A percentile compares a stretch with the other conserved stretches of the same genome.
These are phyloP conservation scores for Amanita exitialis DNA, from an alignment of 768 basidiomycete genomes.

Conservation along the genomic window DNA sequence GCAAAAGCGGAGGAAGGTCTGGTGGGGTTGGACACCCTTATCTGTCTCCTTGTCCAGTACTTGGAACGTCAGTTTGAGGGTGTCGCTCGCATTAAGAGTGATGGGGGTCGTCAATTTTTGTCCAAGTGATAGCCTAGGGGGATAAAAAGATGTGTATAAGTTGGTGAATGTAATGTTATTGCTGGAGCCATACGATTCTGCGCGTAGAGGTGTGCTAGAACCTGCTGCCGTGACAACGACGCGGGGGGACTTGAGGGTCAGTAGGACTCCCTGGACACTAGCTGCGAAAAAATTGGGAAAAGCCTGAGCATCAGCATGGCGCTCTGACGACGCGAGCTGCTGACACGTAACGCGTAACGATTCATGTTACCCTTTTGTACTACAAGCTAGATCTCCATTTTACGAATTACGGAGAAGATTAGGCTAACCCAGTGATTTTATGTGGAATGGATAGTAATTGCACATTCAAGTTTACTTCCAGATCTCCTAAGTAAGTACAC, in stretches of 20 bases:
- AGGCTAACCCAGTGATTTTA: too few species aligned
- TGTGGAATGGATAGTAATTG: too few species aligned
- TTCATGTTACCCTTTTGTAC: too few species aligned
- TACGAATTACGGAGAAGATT: too few species aligned
- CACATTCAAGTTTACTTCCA: too few species aligned
- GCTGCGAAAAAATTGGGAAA: conserved; percentile 27
- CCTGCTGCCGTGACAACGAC: conserved; percentile 40
- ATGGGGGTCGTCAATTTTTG: conserved; percentile 40
- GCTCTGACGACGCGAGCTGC: conserved; percentile 3
- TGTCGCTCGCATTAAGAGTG: conserved; percentile 44
- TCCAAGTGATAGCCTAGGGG: conserved; percentile 39
- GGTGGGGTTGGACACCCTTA: conserved; percentile 77
- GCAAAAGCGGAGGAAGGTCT: conserved; percentile 86
- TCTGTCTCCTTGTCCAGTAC: conserved; percentile 53
- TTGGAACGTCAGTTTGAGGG: conserved; percentile 74
- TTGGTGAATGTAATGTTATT: not conserved
- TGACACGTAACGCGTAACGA: conserved; percentile 9
- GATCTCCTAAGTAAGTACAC: too few species aligned
- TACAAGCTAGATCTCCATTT: too few species aligned
- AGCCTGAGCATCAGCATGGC: conserved; percentile 18
- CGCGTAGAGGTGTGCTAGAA: conserved; percentile 47
- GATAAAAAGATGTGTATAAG: not conserved
- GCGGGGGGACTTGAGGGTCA: conserved; percentile 55
- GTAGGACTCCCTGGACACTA: conserved; percentile 35
- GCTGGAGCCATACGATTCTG: conserved; percentile 47